A percentile compares a stretch with the other conserved stretches of the same genome.
Evolutionary conservation across 2,329 filamentous ascomycete species (phyloP).

Genomic region (Phyllosticta citribraziliensis): DNA sequence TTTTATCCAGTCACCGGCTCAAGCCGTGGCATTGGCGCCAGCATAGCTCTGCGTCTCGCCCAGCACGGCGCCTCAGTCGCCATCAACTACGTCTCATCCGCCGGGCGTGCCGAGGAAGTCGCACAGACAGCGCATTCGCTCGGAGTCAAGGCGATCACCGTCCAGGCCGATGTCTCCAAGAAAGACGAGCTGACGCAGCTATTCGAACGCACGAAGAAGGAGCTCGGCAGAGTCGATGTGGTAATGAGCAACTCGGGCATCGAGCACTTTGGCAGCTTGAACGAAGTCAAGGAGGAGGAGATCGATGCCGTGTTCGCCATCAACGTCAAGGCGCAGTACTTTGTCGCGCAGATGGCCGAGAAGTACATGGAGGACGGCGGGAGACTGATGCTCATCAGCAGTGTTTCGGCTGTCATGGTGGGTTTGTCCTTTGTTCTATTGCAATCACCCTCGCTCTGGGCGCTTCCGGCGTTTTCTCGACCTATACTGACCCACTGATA

Average conservation of each 20-base stretch:
- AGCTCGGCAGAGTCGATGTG: slow-evolving; percentile 35
- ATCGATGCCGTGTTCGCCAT: slow-evolving; percentile 60
- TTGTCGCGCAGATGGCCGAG: slow-evolving; percentile 18
- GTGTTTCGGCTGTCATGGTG: slow-evolving; percentile 16
- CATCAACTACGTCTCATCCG: slow-evolving; percentile 38
- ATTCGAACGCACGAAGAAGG: slow-evolving; percentile 27
- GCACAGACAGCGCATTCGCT: slow-evolving; percentile 20
- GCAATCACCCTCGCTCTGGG: not conserved
- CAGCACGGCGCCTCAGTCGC: slow-evolving; percentile 35
- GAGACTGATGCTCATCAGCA: slow-evolving; percentile 13
- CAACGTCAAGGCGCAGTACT: slow-evolving; percentile 41
- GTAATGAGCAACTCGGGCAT: slow-evolving; percentile 50
- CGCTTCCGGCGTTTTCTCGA: not conserved
- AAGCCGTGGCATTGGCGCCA: slow-evolving; percentile 35
- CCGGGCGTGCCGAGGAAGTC: slow-evolving; percentile 18
- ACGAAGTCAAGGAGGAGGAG: slow-evolving; percentile 45
- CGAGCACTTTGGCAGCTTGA: slow-evolving; percentile 57
- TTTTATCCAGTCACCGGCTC: slow-evolving; percentile 22
- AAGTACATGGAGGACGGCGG: slow-evolving; percentile 12
- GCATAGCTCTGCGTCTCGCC: slow-evolving; percentile 33
- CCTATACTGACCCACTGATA: not conserved
- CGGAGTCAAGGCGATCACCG: slow-evolving; percentile 28
- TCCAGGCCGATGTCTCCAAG: slow-evolving; percentile 25
- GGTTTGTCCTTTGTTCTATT: not conserved
- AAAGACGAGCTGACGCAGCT: slow-evolving; percentile 23